Evolutionary conservation across 2,329 filamentous ascomycete species (phyloP), one percentile per base, ranked within the genome.

Genomic region (Beauveria medogensis): DNA sequence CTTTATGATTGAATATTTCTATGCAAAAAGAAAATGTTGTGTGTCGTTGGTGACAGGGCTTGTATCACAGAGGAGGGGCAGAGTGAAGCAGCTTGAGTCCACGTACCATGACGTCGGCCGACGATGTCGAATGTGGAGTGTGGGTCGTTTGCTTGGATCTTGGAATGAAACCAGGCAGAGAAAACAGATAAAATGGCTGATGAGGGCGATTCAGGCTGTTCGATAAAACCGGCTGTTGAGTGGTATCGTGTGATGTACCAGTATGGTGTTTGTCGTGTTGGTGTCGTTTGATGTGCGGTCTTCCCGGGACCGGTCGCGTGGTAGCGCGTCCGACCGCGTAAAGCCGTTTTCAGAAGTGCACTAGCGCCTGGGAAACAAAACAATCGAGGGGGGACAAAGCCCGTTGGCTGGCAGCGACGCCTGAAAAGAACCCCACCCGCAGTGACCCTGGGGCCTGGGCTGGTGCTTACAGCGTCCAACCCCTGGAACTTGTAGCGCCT

Each of bases 21-120:
- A 41, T 58, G 22, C 30, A 28, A n/a, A 34, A 47, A 30, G 12
- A 7, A 28, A 28, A 28, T 12, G 8, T 4, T 10, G 47, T 24
- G 16, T 34, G 30, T 18, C 20, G 6, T 34, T 9, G 40, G 40
- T 16, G 12, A 24, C 16, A 20, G 20, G 28, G 10, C 18, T 20
- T 18, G 37, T 40, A 22, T 3, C 22, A 58, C 22, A 37, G 34
- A 20, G 34, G 34, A 37, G 34, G 14, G 52, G 28, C 7, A 50
- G 44, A 26, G 41, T 26, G 18, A 44, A 41, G 24, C 52, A 48
- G 34, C 34, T 37, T 12, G 16, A 20, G 44, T 2, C n/a, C 10
- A 60, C 57, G 82, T 69, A 80, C 80, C 78, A 85, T 84, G 61
- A 64, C 63, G 60, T 63, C 64, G 60, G 58, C 41, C n/a, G 24